Percentiles rank a stretch among this genome's conserved stretches.
Conservation (phyloP, 208 protist genomes). For the Crithidia thermophila region DNA sequence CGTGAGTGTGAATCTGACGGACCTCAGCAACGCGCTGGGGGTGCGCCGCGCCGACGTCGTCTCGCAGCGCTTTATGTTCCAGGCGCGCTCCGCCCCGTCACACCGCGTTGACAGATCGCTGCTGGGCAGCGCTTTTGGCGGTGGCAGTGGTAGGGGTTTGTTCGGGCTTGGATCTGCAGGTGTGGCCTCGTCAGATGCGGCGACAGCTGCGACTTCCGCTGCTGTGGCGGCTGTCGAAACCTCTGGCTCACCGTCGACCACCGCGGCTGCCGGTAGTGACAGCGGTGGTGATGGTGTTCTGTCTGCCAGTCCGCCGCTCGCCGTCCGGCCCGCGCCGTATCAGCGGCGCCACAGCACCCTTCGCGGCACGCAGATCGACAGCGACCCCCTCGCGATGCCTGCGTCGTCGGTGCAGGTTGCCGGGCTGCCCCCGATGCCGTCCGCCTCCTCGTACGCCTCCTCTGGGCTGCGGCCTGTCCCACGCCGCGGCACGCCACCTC, state of each 20-base stretch:
- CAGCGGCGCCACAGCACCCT: conserved; percentile 23
- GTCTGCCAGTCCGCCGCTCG: not conserved
- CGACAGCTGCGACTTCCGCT: not conserved
- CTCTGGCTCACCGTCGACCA: too few relatives aligned
- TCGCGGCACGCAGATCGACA: conserved; percentile 18
- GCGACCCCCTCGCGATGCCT: not conserved
- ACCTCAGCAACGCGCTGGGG: conserved; percentile 28
- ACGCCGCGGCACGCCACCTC: conserved; percentile 5
- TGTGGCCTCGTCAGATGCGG: not conserved
- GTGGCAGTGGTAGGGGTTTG: not conserved
- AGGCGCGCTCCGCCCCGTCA: conserved; percentile 21
- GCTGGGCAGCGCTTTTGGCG: conserved; percentile 1
- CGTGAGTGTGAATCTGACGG: conserved; percentile 23
- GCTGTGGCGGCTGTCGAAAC: too few relatives aligned
- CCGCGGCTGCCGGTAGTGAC: too few relatives aligned
- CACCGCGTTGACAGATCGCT: conserved; percentile 6
- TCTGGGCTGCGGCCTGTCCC: not conserved
- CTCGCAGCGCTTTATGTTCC: conserved; percentile 22
- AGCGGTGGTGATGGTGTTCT: not conserved
- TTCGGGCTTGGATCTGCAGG: not conserved
- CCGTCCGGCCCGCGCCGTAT: not conserved
- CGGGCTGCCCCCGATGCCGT: not conserved
- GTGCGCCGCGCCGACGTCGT: conserved; percentile 24
- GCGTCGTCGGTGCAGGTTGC: not conserved
- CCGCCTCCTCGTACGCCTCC: not conserved